Conservation (phyloP, 768 basidiomycete species). For the Crepidotus variabilis region DNA sequence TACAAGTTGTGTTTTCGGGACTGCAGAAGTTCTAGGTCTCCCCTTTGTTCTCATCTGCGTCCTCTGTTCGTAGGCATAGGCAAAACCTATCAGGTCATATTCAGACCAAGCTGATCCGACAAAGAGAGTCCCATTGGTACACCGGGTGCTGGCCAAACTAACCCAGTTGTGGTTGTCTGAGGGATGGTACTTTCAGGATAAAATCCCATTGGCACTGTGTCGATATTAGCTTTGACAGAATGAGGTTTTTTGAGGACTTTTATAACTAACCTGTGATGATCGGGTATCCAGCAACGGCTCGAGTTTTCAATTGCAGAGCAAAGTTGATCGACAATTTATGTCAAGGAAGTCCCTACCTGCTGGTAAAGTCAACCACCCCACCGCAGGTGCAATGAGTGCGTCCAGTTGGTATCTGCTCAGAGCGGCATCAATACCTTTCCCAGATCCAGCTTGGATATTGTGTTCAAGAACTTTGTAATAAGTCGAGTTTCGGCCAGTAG, state of each 20-base stretch:
- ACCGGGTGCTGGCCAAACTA: slow-evolving; percentile 49
- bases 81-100: slow-evolving; percentile 53
- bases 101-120: slow-evolving; percentile 61
- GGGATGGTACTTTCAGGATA: slow-evolving; percentile 43
- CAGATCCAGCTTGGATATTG: background rate
- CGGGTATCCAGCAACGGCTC: slow-evolving; percentile 62
- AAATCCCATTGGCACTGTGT: slow-evolving; percentile 56
- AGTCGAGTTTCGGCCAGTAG: background rate
- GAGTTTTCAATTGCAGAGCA: no score
- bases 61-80: slow-evolving; percentile 63
- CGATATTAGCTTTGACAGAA: background rate
- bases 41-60: slow-evolving; percentile 48
- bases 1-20: slow-evolving; percentile 45
- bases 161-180: slow-evolving; percentile 31
- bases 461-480: background rate
- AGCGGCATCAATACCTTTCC: slow-evolving; percentile 48
- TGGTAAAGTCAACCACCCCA: slow-evolving; percentile 34
- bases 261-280: slow-evolving; percentile 49
- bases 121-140: slow-evolving; percentile 64
- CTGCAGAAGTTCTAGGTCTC: slow-evolving; percentile 47
- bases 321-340: slow-evolving; percentile 7
- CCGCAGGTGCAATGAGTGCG: slow-evolving; percentile 47
- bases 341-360: slow-evolving; percentile 25
- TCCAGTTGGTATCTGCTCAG: slow-evolving; percentile 43
- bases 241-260: background rate